These are phyloP conservation scores for Pholiota molesta DNA, from an alignment of 768 basidiomycete genomes.

Conservation along the genomic window DNA sequence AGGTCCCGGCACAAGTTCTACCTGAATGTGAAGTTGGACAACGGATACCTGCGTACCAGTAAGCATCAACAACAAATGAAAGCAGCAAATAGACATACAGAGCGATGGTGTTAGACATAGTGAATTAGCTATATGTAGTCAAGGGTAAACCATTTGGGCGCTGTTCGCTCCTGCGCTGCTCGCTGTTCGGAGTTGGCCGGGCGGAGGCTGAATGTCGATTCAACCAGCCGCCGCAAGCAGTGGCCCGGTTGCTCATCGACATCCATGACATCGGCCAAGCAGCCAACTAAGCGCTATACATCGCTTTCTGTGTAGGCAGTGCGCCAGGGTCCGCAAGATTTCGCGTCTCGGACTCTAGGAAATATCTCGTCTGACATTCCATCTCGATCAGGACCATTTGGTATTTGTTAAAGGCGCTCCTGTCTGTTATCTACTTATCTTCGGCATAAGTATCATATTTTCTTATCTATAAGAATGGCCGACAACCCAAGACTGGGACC, in stretches of 20 bases:
- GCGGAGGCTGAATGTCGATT: conserved; percentile 7
- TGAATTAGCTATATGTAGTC: not conserved
- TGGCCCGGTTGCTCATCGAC: not conserved
- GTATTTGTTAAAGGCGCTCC: not conserved
- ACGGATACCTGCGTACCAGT: conserved; percentile 61
- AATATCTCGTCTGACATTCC: not conserved
- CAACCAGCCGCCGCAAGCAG: too few species aligned
- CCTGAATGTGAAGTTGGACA: conserved; percentile 95
- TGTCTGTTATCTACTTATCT: conserved; percentile 1
- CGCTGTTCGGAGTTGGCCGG: conserved; percentile 7
- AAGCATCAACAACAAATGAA: not conserved
- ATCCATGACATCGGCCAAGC: not conserved
- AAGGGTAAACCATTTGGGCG: not conserved
- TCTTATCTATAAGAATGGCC: conserved; percentile 10
- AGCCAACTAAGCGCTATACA: not conserved
- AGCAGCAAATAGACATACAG: conserved; percentile 35
- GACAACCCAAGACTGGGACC: not conserved
- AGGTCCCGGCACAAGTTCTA: conserved; percentile 25
- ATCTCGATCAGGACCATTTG: not conserved
- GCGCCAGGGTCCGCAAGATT: not conserved
- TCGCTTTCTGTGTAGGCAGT: not conserved
- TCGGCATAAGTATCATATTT: not conserved
- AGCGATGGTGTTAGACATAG: conserved; percentile 58
- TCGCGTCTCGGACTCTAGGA: not conserved
- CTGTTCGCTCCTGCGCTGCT: not conserved